Evolutionary conservation across 129 eudicot genomes (phyloP).

Genomic region (Logfia minima): DNA sequence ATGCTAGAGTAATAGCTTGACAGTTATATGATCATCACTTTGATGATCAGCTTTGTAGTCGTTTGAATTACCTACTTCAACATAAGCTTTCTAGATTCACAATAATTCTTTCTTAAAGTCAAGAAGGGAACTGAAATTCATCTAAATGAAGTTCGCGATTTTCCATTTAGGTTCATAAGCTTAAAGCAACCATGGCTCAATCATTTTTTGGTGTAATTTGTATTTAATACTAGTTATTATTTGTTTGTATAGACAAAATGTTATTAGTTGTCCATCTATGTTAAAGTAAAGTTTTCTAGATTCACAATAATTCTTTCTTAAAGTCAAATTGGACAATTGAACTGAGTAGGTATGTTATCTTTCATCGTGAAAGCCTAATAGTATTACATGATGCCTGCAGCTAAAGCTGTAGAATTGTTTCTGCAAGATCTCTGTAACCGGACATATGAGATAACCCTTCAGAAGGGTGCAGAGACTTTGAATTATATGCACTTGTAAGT

Average conservation of each 20-base stretch:
- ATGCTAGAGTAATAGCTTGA: too few relatives aligned
- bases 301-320: background rate
- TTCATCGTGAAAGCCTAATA: background rate
- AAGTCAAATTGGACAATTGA: background rate
- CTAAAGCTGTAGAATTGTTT: slow-evolving; percentile 13
- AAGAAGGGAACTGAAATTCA: too few relatives aligned
- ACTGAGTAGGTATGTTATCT: background rate
- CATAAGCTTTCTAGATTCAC: too few relatives aligned
- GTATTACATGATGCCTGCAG: background rate
- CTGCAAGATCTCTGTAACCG: slow-evolving; percentile 7
- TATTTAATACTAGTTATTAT: background rate
- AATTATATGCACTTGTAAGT: slow-evolving; percentile 2
- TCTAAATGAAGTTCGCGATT: too few relatives aligned
- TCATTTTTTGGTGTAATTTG: too few relatives aligned
- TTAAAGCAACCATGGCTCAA: background rate
- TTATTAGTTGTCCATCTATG: background rate
- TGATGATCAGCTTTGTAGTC: too few relatives aligned
- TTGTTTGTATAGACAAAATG: background rate
- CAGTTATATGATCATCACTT: too few relatives aligned
- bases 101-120: too few relatives aligned
- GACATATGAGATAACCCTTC: slow-evolving; percentile 16
- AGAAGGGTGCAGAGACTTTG: slow-evolving; percentile 2
- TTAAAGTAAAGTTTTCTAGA: background rate
- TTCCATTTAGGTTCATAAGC: background rate
- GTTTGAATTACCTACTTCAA: too few relatives aligned